Conservation (phyloP, 148 eudicot species). For the Spergularia bocconei region DNA sequence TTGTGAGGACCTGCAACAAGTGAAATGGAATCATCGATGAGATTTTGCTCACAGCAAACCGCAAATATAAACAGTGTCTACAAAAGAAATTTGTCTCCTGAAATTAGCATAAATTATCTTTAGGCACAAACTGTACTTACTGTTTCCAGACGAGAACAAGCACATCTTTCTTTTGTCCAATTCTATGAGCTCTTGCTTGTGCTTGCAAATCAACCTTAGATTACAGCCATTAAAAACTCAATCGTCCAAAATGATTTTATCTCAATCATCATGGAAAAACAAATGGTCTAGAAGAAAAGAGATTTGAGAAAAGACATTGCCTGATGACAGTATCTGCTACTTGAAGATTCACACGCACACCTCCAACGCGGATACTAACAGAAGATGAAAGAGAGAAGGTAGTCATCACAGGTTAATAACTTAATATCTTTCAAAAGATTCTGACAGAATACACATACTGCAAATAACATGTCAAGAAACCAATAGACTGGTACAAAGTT, state of each 20-base stretch:
- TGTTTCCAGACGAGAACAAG: constrained; percentile 98
- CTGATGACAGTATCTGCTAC: constrained; percentile 99
- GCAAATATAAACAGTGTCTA: too few relatives aligned
- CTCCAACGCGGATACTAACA: constrained; percentile 94
- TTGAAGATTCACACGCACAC: constrained; percentile 99
- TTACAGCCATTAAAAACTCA: background rate
- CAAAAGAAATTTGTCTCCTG: background rate
- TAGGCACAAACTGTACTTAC: constrained; percentile 35
- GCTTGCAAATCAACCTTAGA: constrained; percentile 99
- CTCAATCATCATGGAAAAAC: constrained; percentile 9
- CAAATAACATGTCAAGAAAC: background rate
- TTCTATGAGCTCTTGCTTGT: constrained; percentile 99
- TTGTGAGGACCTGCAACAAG: too few relatives aligned
- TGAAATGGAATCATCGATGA: too few relatives aligned
- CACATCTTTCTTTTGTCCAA: constrained; percentile 99
- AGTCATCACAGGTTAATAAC: constrained; percentile 3
- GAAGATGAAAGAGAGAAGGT: constrained; percentile 19
- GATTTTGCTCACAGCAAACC: too few relatives aligned
- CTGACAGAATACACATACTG: background rate
- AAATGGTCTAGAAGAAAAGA: background rate
- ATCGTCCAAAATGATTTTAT: background rate
- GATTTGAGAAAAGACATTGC: constrained; percentile 24
- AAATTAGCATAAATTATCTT: background rate
- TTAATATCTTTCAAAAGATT: background rate
- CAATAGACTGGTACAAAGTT: background rate